Conservation (phyloP, 441 rosid genomes). For the Gossypium schwendimanii region DNA sequence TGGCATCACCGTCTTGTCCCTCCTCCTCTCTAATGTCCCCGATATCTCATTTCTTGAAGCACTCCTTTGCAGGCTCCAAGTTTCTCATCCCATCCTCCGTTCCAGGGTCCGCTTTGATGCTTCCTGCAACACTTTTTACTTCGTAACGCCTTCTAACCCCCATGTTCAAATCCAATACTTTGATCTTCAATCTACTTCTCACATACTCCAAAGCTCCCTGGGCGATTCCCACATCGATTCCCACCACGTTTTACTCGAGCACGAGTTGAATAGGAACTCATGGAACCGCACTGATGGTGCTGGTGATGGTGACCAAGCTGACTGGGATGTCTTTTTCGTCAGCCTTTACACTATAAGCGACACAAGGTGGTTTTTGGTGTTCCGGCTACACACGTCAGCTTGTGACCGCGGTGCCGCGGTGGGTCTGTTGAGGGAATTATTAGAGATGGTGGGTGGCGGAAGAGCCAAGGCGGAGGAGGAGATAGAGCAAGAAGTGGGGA, state of each 20-base stretch:
- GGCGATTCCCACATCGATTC: constrained; percentile 14
- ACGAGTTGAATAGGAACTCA: constrained; percentile 57
- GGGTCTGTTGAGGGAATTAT: constrained; percentile 41
- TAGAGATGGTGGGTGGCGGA: constrained; percentile 21
- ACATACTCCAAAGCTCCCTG: constrained; percentile 22
- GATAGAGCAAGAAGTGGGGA: constrained; percentile 23
- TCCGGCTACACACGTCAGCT: constrained; percentile 59
- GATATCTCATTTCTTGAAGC: constrained; percentile 34
- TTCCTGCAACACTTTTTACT: constrained; percentile 42
- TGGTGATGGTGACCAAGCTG: constrained; percentile 22
- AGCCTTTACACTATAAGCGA: constrained; percentile 45
- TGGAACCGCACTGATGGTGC: constrained; percentile 34
- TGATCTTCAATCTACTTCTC: constrained; percentile 47
- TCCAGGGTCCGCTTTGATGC: constrained; percentile 50
- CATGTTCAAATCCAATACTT: constrained; percentile 35
- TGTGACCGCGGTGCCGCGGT: constrained; percentile 77
- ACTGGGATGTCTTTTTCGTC: constrained; percentile 35
- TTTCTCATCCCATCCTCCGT: constrained; percentile 61
- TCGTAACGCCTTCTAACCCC: constrained; percentile 39
- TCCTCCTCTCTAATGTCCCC: constrained; percentile 45
- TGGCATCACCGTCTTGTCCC: constrained; percentile 73
- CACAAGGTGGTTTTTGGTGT: constrained; percentile 31
- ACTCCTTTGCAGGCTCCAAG: constrained; percentile 49
- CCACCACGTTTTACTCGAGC: constrained; percentile 49
- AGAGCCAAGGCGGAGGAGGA: constrained; percentile 8